A percentile compares a stretch with the other conserved stretches of the same genome.
Conservation (phyloP, 2,329 filamentous ascomycete genomes). For the Clonostachys sp. region DNA sequence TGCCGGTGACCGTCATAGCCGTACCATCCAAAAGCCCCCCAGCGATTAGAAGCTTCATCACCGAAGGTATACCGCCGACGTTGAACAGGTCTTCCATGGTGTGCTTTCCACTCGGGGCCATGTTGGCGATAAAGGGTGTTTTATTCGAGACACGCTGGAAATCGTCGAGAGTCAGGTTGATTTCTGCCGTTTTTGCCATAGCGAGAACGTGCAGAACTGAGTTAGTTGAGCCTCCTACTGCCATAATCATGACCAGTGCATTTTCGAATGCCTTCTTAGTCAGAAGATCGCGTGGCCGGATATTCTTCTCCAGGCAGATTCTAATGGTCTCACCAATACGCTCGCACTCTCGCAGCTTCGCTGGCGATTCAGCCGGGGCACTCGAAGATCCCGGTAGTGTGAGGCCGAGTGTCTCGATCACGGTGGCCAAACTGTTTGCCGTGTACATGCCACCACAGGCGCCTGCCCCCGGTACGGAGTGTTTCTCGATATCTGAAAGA, state of each 20-base stretch:
- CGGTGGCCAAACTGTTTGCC: conserved; percentile 89
- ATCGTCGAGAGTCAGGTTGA: conserved; percentile 74
- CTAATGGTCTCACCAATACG: conserved; percentile 76
- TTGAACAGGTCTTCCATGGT: conserved; percentile 86
- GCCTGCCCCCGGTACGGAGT: conserved; percentile 63
- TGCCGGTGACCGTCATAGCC: conserved; percentile 79
- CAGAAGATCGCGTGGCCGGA: conserved; percentile 74
- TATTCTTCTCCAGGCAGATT: conserved; percentile 75
- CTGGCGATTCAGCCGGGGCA: conserved; percentile 73
- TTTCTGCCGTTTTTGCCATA: conserved; percentile 81
- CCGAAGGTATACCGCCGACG: conserved; percentile 78
- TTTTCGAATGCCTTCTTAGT: conserved; percentile 83
- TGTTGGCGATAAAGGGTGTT: conserved; percentile 80
- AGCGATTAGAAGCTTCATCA: conserved; percentile 81
- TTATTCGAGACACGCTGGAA: conserved; percentile 77
- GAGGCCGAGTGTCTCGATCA: conserved; percentile 87
- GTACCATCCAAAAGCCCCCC: conserved; percentile 70
- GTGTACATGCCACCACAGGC: conserved; percentile 89
- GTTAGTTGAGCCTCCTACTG: conserved; percentile 86
- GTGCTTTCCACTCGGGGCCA: conserved; percentile 79
- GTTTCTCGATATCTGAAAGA: conserved; percentile 74
- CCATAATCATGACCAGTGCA: conserved; percentile 85
- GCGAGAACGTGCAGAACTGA: conserved; percentile 84
- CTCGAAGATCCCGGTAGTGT: conserved; percentile 81
- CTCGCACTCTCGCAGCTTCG: conserved; percentile 83